Base-by-base conservation (phyloP, 1,139 yeast species). In the Suzukiozyma palmioleophila region DNA sequence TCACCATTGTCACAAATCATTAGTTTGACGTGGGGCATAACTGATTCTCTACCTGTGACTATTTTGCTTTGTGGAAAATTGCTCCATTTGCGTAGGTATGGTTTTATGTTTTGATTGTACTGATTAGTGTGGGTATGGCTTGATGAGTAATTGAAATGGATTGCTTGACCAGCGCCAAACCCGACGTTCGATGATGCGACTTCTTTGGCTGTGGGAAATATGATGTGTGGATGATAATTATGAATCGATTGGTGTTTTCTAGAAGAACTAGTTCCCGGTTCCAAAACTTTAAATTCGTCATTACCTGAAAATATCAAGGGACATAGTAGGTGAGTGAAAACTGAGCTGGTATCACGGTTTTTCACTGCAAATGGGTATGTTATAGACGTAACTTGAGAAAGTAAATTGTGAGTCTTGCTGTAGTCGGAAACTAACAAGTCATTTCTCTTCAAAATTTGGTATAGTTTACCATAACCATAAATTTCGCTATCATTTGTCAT, bases 381-480 rank as follows among this genome's bases (percentile, higher is more conserved):
- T 14, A 83, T 75, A 0, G 85, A 71, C 0, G 88, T 79, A 0
- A 71, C 68, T 54, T 81, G 87, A 0, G 81, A 73, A 6, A 77
- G 52, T 2, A 77, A 56, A 27, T 69, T 69, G 26, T 60, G 53
- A 3, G 51, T 39, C 1, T 44, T 38, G 8, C 45, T 46, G 12
- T 40, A 25, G 8, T 45, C 42, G 16, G 49, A 45, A 0, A 68
- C 49, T 8, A 71, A 51, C 13, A 72, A 53, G 4, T 61, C 45
- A 33, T 66, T 62, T 16, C 66, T 44, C 29, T 55, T 49, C 7
- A 80, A 53, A 0, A 69, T 56, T 31, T 72, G 70, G 37, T 64
- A 59, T n/a, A 81, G 59, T 40, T 69, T 69, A 3, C 75, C 75
- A 43, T 73, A 76, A 0, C 88, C 88, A 49, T 70, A 77, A 0